Percentiles rank a stretch among this genome's conserved stretches.
phyloP scores from a whole-genome alignment of 202 grass and related monocot species.

The Schoenoplectus tabernaemontani region DNA sequence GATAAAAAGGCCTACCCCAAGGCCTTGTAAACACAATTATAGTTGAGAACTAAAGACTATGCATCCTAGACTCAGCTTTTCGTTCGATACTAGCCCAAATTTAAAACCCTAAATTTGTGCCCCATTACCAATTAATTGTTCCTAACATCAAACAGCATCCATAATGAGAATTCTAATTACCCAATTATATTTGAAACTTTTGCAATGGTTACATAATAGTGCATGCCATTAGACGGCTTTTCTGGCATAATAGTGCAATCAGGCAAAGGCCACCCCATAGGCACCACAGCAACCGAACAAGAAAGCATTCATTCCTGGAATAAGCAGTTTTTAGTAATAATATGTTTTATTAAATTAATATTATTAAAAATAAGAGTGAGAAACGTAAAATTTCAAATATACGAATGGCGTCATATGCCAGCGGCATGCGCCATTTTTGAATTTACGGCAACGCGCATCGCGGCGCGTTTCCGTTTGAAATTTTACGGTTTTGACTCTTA shows the following conservation, averaged over 20 bases:
- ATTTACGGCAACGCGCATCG: no score
- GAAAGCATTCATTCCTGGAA: constrained; percentile 7
- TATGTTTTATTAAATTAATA: no score
- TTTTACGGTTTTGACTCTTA: no score
- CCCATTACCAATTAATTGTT: not conserved
- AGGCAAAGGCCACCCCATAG: constrained; percentile 8
- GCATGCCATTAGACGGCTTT: not conserved
- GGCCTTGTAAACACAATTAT: not conserved
- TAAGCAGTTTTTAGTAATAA: no score
- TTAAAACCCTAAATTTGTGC: not conserved
- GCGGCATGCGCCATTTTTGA: no score
- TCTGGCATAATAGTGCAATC: constrained; percentile 10
- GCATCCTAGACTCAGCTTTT: not conserved
- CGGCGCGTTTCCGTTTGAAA: no score
- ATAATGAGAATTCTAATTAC: not conserved
- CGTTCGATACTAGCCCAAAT: not conserved
- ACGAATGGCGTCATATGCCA: no score
- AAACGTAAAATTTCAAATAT: no score
- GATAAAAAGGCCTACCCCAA: not conserved
- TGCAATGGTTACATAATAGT: not conserved
- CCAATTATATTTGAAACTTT: not conserved
- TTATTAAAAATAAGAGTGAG: no score
- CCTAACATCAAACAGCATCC: not conserved
- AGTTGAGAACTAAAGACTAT: not conserved
- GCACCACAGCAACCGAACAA: constrained; percentile 22